phyloP scores from a whole-genome alignment of 495 filamentous ascomycete genomes.

The Tuber umbilicatum region DNA sequence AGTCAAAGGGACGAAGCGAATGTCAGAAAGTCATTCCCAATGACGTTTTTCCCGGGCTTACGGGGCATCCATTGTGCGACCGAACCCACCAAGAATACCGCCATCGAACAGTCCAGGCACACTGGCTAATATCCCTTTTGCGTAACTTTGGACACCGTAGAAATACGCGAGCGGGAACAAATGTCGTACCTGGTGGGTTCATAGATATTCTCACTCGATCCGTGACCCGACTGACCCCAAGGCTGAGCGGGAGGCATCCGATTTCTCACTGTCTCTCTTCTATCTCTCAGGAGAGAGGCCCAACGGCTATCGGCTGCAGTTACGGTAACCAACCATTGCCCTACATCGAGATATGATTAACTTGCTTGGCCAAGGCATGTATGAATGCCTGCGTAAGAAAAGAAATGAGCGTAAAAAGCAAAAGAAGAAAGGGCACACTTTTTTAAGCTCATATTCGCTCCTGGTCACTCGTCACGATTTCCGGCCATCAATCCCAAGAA shows the following conservation, averaged over 20 bases:
- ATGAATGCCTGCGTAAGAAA: conserved; percentile 17
- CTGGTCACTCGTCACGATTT: conserved; percentile 16
- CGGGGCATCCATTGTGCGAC: conserved; percentile 28
- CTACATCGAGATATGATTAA: conserved; percentile 1
- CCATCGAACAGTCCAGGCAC: conserved; percentile 20
- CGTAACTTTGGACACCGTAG: conserved; percentile 12
- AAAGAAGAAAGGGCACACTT: conserved; percentile 30
- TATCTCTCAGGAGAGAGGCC: conserved; percentile 17
- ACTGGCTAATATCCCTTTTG: conserved; percentile 21
- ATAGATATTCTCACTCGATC: conserved; percentile 22
- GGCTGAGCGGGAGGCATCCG: conserved; percentile 32
- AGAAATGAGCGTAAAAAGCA: conserved; percentile 30
- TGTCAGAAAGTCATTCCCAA: conserved; percentile 11
- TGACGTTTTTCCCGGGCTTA: conserved; percentile 27
- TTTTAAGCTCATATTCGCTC: background rate
- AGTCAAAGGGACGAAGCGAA: conserved; percentile 23
- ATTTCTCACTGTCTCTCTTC: conserved; percentile 16
- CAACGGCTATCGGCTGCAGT: conserved; percentile 30
- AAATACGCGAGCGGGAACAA: conserved; percentile 19
- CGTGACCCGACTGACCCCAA: conserved; percentile 30
- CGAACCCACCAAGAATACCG: conserved; percentile 19
- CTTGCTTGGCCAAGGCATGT: conserved; percentile 19
- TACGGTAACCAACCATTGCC: conserved; percentile 12
- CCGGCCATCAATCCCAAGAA: conserved; percentile 18
- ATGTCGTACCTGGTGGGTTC: conserved; percentile 14